phyloP scores from a whole-genome alignment of 257 asterid genomes.

The Avicennia marina region DNA sequence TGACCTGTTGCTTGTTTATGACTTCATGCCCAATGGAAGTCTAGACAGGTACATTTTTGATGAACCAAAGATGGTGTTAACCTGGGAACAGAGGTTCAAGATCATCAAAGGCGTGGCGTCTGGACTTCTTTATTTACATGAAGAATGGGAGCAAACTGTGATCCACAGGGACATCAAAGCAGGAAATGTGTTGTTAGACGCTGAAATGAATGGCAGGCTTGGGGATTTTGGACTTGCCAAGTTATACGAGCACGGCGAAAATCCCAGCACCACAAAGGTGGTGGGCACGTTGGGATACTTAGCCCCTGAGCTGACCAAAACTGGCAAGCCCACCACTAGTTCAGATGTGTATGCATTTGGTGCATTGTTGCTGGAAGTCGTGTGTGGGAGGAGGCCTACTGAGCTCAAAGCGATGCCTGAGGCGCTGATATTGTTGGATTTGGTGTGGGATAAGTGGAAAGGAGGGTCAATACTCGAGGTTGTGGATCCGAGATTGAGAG shows the following conservation, averaged over 20 bases:
- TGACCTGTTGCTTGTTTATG: constrained; percentile 64
- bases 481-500: constrained; percentile 45
- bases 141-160: constrained; percentile 77
- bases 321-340: constrained; percentile 59
- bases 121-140: constrained; percentile 56
- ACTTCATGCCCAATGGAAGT: constrained; percentile 75
- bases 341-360: constrained; percentile 79
- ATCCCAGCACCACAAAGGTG: constrained; percentile 57
- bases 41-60: constrained; percentile 54
- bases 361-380: constrained; percentile 63
- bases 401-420: constrained; percentile 70
- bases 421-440: constrained; percentile 57
- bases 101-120: constrained; percentile 61
- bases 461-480: constrained; percentile 40
- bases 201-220: constrained; percentile 48
- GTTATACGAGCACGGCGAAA: constrained; percentile 49
- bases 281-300: constrained; percentile 76
- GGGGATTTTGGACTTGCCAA: constrained; percentile 85
- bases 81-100: constrained; percentile 68
- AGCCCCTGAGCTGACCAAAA: constrained; percentile 72
- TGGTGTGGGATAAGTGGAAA: constrained; percentile 76
- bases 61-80: constrained; percentile 30
- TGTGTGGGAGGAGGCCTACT: constrained; percentile 69
- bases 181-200: constrained; percentile 57
- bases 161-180: too few relatives aligned